Evolutionary conservation across 495 filamentous ascomycete genomes (phyloP), one percentile per base, ranked within the genome.

Genomic region (Friedmanniomyces endolithicus): DNA sequence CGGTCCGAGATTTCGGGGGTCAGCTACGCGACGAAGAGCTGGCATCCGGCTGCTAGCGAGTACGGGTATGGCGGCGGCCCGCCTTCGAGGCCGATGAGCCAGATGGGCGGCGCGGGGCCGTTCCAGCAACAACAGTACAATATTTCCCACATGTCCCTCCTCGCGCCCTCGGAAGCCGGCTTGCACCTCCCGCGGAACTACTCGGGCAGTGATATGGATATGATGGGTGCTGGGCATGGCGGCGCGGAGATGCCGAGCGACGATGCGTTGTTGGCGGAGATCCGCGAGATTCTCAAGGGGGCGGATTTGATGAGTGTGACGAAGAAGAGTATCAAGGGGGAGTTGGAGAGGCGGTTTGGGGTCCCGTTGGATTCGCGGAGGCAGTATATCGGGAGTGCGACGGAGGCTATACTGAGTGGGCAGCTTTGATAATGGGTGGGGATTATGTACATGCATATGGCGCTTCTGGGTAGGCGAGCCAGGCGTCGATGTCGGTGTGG

Each of bases 221-320:
- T 92, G 68, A 78, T 86, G 59, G 85, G 90, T 31, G 27, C 27
- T 31, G 27, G 27, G 4, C 4, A 9, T 31, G 27, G 27, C 27
- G 27, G 27, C 9, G 27, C 27, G 67, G 76, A 79, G 17, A 68
- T 95, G 61, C 92, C 92, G 1, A 83, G 72, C 56, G 92, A 99
- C 58, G 92, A 99, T 67, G 83, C 87, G 19, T 75, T 99, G 46
- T 72, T 97, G 46, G 83, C 87, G 1, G 94, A 99, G 75, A 97
- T 99, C 53, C 75, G 92, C 39, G 90, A 95, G 61, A 94, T 99
- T 52, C 72, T 99, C 47, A 75, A 81, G 57, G 89, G 85, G 1
- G 88, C 88, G 1, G 94, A 99, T 73, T 72, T 99, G 63, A 99
- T 99, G 92, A 87, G 74, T 11, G 86, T 97, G 27, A 97, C 94